phyloP scores from a whole-genome alignment of 768 basidiomycete genomes.

The Tylopilus rubrobrunneus region DNA sequence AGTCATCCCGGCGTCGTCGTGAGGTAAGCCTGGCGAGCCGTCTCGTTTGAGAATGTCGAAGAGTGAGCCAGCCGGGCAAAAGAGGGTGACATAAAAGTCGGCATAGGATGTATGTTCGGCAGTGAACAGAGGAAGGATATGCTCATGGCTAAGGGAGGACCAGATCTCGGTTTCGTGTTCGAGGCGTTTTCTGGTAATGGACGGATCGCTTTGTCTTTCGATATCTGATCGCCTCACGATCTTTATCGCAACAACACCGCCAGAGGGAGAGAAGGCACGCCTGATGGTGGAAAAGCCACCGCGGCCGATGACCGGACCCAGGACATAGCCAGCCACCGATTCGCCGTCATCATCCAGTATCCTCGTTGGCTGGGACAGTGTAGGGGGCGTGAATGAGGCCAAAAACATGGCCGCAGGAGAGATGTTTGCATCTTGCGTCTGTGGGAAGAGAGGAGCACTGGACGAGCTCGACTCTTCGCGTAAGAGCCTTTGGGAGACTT shows the following conservation, averaged over 20 bases:
- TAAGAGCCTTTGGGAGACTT: slow-evolving; percentile 15
- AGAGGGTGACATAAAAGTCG: slow-evolving; percentile 78
- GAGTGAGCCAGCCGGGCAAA: slow-evolving; percentile 81
- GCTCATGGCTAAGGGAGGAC: slow-evolving; percentile 76
- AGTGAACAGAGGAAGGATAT: slow-evolving; percentile 81
- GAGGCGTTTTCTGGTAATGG: slow-evolving; percentile 49
- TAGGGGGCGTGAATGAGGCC: slow-evolving; percentile 52
- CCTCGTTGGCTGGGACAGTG: slow-evolving; percentile 28
- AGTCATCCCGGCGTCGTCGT: slow-evolving; percentile 80
- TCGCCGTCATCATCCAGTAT: slow-evolving; percentile 67
- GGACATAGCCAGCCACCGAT: slow-evolving; percentile 62
- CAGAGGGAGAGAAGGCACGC: slow-evolving; percentile 56
- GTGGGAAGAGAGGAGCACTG: slow-evolving; percentile 4
- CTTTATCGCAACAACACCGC: slow-evolving; percentile 79
- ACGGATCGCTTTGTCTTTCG: slow-evolving; percentile 47
- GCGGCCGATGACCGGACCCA: slow-evolving; percentile 72
- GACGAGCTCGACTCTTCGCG: slow-evolving; percentile 1
- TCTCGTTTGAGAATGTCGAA: slow-evolving; percentile 78
- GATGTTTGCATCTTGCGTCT: slow-evolving; percentile 17
- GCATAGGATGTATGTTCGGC: slow-evolving; percentile 54
- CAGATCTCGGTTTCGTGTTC: slow-evolving; percentile 71
- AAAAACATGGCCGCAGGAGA: slow-evolving; percentile 79
- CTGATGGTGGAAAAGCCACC: slow-evolving; percentile 83
- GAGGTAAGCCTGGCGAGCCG: slow-evolving; percentile 61
- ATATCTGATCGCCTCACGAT: slow-evolving; percentile 64